These are phyloP conservation scores for Lenwebbia sp. DNA, from an alignment of 345 rosid species.

Conservation along the genomic window DNA sequence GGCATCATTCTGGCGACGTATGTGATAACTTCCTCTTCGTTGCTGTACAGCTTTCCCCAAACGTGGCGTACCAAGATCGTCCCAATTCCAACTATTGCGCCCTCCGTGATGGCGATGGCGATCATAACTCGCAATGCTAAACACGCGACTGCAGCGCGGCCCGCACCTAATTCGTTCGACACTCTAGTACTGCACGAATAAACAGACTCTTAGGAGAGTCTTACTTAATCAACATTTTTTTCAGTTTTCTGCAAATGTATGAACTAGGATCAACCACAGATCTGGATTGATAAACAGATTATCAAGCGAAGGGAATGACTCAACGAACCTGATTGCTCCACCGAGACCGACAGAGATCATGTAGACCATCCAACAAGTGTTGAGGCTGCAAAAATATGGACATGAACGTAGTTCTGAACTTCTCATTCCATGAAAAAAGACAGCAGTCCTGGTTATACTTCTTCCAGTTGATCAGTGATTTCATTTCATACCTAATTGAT, in stretches of 20 bases:
- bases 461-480: neutral
- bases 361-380: conserved; percentile 55
- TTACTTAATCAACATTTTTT: neutral
- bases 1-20: conserved; percentile 37
- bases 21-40: conserved; percentile 23
- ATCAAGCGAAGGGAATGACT: neutral
- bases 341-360: conserved; percentile 66
- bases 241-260: neutral
- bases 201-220: neutral
- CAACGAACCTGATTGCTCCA: conserved; percentile 47
- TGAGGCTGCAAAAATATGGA: conserved; percentile 29
- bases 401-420: neutral
- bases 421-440: neutral
- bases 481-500: neutral
- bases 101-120: conserved; percentile 28
- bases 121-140: conserved; percentile 35
- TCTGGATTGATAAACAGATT: neutral
- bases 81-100: conserved; percentile 23
- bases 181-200: conserved; percentile 24
- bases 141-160: conserved; percentile 23
- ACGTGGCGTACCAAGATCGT: conserved; percentile 21
- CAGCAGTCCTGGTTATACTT: neutral
- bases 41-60: conserved; percentile 45
- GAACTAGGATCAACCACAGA: neutral
- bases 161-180: conserved; percentile 63